Evolutionary conservation across 495 filamentous ascomycete genomes (phyloP), one percentile per base, ranked within the genome.

Genomic region (Penicillium bovifimosum): DNA sequence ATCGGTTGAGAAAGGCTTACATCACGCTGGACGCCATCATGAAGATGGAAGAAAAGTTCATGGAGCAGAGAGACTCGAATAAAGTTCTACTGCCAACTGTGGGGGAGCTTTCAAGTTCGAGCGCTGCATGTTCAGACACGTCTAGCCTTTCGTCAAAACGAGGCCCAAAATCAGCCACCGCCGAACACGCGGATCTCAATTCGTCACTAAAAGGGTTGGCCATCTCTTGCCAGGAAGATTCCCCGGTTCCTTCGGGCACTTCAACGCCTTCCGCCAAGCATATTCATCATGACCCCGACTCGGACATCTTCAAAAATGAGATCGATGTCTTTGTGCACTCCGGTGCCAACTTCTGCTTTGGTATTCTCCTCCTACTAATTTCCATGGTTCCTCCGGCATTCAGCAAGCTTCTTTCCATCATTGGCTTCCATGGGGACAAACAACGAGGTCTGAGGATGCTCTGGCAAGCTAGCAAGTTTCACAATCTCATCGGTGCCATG

Each of bases 321-420:
- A 82, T 90, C 38, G 91, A 97, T 65, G 72, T 86, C 41, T 97
- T 96, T 60, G 80, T 96, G 18, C 87, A 95, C 62, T 91, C 90
- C 4, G 92, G 91, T 2, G 80, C 84, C 5, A 91, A 86, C 56
- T 85, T 96, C 60, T 96, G 90, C 60, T 96, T 91, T 53, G 93
- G 93, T 9, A 76, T 95, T 33, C 76, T 98, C 0, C 78, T 93
- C 1, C 71, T 96, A 2, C 74, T 98, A 32, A 82, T 97, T 13
- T 90, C 89, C 26, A 87, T 96, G 78, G 80, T 98, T 0, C 95
- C 93, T 0, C 93, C 93, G 0, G 84, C 90, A 7, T 95, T 98
- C 66, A 82, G 79, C 47, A 87, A 81, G 50, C 78, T 97, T 4
- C 78, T 97, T 17, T 86, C 82, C 52, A 86, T 96, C 47, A 89